These are phyloP conservation scores for Rhizopus delemar DNA, from an alignment of 371 early-diverging fungal genomes.

Conservation along the genomic window DNA sequence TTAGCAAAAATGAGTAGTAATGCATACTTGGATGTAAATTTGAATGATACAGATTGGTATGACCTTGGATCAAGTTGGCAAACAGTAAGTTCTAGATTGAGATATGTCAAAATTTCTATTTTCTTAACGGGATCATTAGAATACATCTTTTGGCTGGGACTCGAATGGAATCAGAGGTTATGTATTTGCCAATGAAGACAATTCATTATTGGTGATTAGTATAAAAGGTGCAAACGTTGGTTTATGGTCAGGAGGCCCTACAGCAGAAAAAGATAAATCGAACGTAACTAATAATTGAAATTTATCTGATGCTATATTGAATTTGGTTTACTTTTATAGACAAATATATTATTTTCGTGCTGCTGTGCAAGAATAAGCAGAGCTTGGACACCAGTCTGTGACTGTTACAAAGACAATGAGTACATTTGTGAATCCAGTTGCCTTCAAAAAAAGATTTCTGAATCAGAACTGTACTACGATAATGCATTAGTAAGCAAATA, in stretches of 20 bases:
- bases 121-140: slow-evolving; percentile 36
- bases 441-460: slow-evolving; percentile 57
- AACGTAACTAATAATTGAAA: slow-evolving; percentile 56
- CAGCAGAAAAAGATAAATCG: slow-evolving; percentile 77
- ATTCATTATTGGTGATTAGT: slow-evolving; percentile 74
- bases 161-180: slow-evolving; percentile 87
- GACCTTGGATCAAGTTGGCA: slow-evolving; percentile 72
- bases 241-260: slow-evolving; percentile 71
- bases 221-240: slow-evolving; percentile 90
- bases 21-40: slow-evolving; percentile 62
- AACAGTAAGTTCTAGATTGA: slow-evolving; percentile 39
- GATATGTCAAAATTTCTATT: too few species aligned
- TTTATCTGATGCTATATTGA: background rate
- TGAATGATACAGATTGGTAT: slow-evolving; percentile 66
- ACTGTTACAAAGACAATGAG: slow-evolving; percentile 64
- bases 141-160: slow-evolving; percentile 85
- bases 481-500: slow-evolving; percentile 64
- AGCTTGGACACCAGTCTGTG: slow-evolving; percentile 85
- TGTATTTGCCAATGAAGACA: slow-evolving; percentile 71
- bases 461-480: slow-evolving; percentile 79
- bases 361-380: slow-evolving; percentile 91
- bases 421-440: slow-evolving; percentile 70
- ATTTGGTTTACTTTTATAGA: slow-evolving; percentile 39
- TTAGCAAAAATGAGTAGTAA: slow-evolving; percentile 80
- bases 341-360: slow-evolving; percentile 94